These are phyloP conservation scores for Areca catechu DNA, from an alignment of 176 grass and related monocot genomes.

Conservation along the genomic window DNA sequence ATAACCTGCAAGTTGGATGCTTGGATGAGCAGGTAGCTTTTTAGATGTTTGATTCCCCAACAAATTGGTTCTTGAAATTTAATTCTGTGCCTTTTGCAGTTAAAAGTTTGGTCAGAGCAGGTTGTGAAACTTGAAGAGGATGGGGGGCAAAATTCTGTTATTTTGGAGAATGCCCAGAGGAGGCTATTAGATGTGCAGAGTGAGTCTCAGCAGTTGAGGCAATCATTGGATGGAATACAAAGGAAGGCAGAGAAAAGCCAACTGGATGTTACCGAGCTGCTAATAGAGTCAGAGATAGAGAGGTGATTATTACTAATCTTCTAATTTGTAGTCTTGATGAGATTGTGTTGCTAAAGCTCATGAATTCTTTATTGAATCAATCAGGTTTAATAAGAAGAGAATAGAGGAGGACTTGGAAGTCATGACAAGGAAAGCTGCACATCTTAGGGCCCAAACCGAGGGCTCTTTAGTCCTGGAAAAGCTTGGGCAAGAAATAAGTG, in stretches of 20 bases:
- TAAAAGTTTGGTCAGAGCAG: slow-evolving; percentile 60
- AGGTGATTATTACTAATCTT: slow-evolving; percentile 28
- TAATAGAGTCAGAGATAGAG: slow-evolving; percentile 72
- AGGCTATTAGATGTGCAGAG: slow-evolving; percentile 39
- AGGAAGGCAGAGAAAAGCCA: slow-evolving; percentile 43
- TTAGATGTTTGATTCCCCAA: neutral
- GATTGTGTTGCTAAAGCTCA: too few species aligned
- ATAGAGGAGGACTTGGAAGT: slow-evolving; percentile 61
- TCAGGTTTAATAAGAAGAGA: slow-evolving; percentile 82
- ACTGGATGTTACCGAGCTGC: slow-evolving; percentile 40
- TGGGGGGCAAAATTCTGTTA: slow-evolving; percentile 33
- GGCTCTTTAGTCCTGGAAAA: slow-evolving; percentile 51
- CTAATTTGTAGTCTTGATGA: neutral
- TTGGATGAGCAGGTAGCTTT: slow-evolving; percentile 62
- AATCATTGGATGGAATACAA: slow-evolving; percentile 37
- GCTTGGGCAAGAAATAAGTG: slow-evolving; percentile 58
- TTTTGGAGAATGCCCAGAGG: slow-evolving; percentile 41
- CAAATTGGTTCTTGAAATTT: neutral
- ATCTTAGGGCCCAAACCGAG: slow-evolving; percentile 48
- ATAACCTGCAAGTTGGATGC: slow-evolving; percentile 39
- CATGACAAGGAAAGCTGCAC: slow-evolving; percentile 57
- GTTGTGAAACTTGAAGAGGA: slow-evolving; percentile 51
- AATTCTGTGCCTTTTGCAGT: slow-evolving; percentile 33
- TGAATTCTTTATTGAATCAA: neutral
- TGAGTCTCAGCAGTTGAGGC: slow-evolving; percentile 42